phyloP scores from a whole-genome alignment of 2,329 filamentous ascomycete species.

The Colletotrichum lupini region DNA sequence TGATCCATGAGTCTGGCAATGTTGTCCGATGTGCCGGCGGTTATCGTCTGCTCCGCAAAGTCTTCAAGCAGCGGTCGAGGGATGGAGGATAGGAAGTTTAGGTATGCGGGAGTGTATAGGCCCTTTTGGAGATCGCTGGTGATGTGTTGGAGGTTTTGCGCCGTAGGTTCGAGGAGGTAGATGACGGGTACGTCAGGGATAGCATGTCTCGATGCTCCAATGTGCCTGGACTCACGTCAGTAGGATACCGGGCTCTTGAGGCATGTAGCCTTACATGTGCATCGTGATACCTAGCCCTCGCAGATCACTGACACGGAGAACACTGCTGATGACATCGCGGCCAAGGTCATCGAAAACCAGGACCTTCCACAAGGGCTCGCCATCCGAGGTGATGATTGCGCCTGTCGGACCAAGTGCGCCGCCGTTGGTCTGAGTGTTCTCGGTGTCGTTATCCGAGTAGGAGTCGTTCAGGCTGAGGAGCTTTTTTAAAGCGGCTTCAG shows the following conservation, averaged over 20 bases:
- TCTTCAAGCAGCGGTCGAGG: conserved; percentile 92
- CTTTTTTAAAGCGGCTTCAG: conserved; percentile 87
- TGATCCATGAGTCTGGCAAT: conserved; percentile 96
- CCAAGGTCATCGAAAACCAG: conserved; percentile 93
- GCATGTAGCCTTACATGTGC: conserved; percentile 74
- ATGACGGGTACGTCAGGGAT: conserved; percentile 97
- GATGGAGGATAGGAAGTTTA: conserved; percentile 97
- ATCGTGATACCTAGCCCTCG: conserved; percentile 95
- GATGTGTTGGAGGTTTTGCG: conserved; percentile 83
- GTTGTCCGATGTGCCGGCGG: conserved; percentile 85
- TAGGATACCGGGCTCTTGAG: conserved; percentile 7
- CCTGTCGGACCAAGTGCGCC: conserved; percentile 72
- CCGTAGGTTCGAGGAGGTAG: conserved; percentile 92
- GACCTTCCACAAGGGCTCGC: conserved; percentile 97
- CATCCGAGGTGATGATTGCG: conserved; percentile 86
- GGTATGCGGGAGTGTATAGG: conserved; percentile 91
- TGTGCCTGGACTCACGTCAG: conserved; percentile 68
- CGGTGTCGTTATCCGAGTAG: conserved; percentile 66
- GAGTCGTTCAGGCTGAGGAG: conserved; percentile 94
- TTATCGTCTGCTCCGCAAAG: conserved; percentile 88
- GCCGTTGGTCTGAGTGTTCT: conserved; percentile 73
- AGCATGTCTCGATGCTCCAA: conserved; percentile 82
- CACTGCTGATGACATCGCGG: conserved; percentile 95
- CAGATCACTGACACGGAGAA: conserved; percentile 92
- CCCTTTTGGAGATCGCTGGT: conserved; percentile 87